These are phyloP conservation scores for Canna indica DNA, from an alignment of 176 grass and related monocot species.

Conservation along the genomic window DNA sequence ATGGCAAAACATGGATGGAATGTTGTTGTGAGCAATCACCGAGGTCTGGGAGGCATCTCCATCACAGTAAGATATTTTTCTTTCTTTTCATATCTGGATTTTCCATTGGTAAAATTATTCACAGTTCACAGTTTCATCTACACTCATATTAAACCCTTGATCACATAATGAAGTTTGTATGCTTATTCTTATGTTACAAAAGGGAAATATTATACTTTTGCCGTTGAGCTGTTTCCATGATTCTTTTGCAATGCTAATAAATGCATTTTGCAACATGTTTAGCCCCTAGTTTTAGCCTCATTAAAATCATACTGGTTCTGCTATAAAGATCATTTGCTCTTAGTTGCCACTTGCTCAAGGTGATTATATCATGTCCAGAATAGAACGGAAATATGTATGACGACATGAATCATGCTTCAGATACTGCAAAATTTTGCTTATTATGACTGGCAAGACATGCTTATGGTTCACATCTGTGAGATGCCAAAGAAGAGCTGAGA, in stretches of 20 bases:
- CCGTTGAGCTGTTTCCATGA: not conserved
- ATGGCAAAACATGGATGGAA: slow-evolving; percentile 84
- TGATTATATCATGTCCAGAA: not conserved
- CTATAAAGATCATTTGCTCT: not conserved
- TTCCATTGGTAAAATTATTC: not conserved
- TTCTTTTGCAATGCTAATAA: too few relatives aligned
- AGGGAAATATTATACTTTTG: not conserved
- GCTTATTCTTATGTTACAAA: not conserved
- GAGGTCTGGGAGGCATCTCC: slow-evolving; percentile 84
- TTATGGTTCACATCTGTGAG: too few relatives aligned
- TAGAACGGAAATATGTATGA: too few relatives aligned
- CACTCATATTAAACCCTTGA: not conserved
- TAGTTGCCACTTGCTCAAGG: not conserved
- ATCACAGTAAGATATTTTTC: slow-evolving; percentile 74
- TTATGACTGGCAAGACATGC: too few relatives aligned
- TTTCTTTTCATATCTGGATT: not conserved
- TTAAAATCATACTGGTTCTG: too few relatives aligned
- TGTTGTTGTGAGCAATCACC: slow-evolving; percentile 94
- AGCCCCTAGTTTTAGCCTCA: too few relatives aligned
- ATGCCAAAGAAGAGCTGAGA: too few relatives aligned
- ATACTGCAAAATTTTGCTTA: too few relatives aligned
- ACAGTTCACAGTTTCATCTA: not conserved
- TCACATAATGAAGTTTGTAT: not conserved
- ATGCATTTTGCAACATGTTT: not conserved
- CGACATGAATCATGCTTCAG: too few relatives aligned